Conservation (phyloP, 2,329 filamentous ascomycete species). For the Didymella glomerata region DNA sequence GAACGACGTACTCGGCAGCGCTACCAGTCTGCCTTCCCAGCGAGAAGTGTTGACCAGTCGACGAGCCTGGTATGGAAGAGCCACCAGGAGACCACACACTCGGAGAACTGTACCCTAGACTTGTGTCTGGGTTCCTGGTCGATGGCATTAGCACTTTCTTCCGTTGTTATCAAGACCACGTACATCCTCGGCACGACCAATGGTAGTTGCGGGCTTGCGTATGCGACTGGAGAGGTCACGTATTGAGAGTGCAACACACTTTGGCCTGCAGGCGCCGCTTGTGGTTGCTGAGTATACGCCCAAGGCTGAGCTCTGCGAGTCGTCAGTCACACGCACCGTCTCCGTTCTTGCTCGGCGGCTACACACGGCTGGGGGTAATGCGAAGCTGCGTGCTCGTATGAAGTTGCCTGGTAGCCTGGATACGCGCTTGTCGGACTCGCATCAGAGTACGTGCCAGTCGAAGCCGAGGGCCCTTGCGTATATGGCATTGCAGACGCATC, state of each 20-base stretch:
- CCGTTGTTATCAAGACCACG: neutral
- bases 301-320: neutral
- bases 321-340: too few relatives aligned
- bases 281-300: neutral
- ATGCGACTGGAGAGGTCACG: neutral
- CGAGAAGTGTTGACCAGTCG: neutral
- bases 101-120: neutral
- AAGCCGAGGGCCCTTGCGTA: neutral
- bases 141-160: neutral
- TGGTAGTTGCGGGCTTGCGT: neutral
- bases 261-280: neutral
- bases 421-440: neutral
- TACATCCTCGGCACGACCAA: conserved; percentile 3
- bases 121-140: neutral
- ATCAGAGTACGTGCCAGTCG: neutral
- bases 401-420: neutral
- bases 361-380: conserved; percentile 12
- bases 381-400: neutral
- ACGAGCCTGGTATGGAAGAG: neutral
- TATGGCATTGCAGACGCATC: neutral
- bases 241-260: neutral
- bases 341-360: neutral
- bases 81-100: conserved; percentile 2
- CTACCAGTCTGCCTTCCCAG: neutral
- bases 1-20: conserved; percentile 17